These are phyloP conservation scores for Hansenula sp. DNA, from an alignment of 1,139 yeast genomes.

Conservation along the genomic window DNA sequence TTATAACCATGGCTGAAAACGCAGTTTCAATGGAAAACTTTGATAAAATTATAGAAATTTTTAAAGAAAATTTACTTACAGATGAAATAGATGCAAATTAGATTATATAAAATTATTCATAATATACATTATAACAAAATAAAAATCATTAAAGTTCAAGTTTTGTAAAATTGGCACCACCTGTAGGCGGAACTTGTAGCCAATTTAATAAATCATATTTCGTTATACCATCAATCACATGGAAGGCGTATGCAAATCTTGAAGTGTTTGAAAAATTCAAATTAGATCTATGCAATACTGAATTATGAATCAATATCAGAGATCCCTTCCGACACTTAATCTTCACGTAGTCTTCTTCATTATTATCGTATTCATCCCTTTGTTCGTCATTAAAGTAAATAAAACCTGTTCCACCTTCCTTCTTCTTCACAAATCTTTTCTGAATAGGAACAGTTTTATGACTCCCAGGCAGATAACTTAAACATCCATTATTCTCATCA, in stretches of 20 bases:
- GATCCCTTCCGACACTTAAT: slow-evolving; percentile 72
- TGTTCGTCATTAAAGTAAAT: slow-evolving; percentile 21
- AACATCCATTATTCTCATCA: slow-evolving; percentile 62
- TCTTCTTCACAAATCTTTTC: slow-evolving; percentile 62
- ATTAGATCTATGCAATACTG: slow-evolving; percentile 70
- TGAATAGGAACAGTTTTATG: slow-evolving; percentile 55
- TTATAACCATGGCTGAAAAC: slow-evolving; percentile 7
- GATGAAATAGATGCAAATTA: background rate
- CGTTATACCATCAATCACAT: slow-evolving; percentile 62
- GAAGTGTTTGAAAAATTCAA: slow-evolving; percentile 50
- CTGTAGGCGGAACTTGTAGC: slow-evolving; percentile 73
- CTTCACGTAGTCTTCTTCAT: slow-evolving; percentile 38
- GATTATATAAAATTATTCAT: background rate
- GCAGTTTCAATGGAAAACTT: background rate
- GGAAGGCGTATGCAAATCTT: slow-evolving; percentile 77
- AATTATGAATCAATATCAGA: slow-evolving; percentile 62
- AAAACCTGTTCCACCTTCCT: slow-evolving; percentile 48
- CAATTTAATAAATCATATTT: slow-evolving; percentile 64
- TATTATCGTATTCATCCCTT: slow-evolving; percentile 24
- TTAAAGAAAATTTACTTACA: background rate
- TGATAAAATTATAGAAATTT: slow-evolving; percentile 4
- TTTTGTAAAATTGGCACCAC: slow-evolving; percentile 57
- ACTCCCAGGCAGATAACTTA: slow-evolving; percentile 70
- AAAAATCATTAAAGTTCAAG: slow-evolving; percentile 19
- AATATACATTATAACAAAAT: background rate